Conservation (phyloP, 805 yeast genomes). For the Torulaspora franciscae region DNA sequence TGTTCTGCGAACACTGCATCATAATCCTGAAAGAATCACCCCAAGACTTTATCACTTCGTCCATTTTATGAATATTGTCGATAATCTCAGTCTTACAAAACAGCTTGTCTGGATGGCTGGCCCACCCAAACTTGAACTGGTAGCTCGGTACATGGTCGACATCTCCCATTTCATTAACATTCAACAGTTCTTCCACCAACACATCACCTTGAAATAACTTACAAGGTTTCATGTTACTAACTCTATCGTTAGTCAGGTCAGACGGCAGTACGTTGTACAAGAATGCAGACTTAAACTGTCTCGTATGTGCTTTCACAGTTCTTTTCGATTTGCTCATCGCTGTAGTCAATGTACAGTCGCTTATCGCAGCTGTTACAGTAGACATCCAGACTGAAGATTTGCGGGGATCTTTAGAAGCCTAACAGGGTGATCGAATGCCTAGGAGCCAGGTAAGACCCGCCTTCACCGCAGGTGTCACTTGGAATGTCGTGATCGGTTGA, state of each 20-base stretch:
- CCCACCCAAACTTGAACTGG: constrained; percentile 20
- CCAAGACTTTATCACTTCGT: constrained; percentile 16
- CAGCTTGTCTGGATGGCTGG: constrained; percentile 5
- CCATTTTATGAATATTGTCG: constrained; percentile 16
- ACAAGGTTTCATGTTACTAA: constrained; percentile 7
- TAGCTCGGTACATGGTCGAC: constrained; percentile 18
- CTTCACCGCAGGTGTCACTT: not conserved
- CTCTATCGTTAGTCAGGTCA: constrained; percentile 9
- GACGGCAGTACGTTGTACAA: constrained; percentile 25
- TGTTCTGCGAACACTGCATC: constrained; percentile 20
- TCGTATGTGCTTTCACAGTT: constrained; percentile 11
- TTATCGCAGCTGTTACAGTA: constrained; percentile 9
- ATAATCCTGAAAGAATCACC: constrained; percentile 14
- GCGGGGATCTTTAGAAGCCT: not conserved
- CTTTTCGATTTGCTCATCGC: constrained; percentile 3
- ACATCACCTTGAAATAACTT: constrained; percentile 20
- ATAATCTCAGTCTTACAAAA: constrained; percentile 24
- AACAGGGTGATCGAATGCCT: not conserved
- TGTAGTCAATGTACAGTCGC: constrained; percentile 3
- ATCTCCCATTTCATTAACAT: constrained; percentile 6
- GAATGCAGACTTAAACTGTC: constrained; percentile 13
- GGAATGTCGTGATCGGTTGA: not conserved
- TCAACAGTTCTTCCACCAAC: constrained; percentile 19
- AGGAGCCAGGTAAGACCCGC: not conserved
- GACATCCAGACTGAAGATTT: constrained; percentile 5